Percentiles rank a stretch among this genome's conserved stretches.
Conservation (phyloP, 768 basidiomycete species). For the Porpolomopsis calyptriformis region DNA sequence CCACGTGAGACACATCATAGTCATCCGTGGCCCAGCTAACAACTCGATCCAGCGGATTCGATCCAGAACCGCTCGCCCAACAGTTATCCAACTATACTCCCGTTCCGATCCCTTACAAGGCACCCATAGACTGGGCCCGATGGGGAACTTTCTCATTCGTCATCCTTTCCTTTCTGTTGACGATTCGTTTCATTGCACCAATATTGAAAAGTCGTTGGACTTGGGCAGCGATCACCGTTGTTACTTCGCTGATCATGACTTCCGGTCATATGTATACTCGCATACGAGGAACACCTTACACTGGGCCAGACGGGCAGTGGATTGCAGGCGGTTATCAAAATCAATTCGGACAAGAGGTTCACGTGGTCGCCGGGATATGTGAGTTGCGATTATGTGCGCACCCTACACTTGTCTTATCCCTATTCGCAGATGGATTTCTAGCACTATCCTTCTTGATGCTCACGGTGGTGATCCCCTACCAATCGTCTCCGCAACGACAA, state of each 20-base stretch:
- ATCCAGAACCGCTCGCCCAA: conserved; percentile 63
- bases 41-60: conserved; percentile 57
- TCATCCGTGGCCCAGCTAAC: background rate
- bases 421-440: conserved; percentile 64
- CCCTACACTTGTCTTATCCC: conserved; percentile 4
- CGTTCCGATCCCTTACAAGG: conserved; percentile 67
- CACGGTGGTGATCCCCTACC: conserved; percentile 69
- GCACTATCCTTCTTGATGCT: conserved; percentile 72
- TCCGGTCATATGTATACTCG: conserved; percentile 95
- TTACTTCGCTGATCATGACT: conserved; percentile 72
- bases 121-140: conserved; percentile 66
- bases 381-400: conserved; percentile 23
- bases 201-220: conserved; percentile 64
- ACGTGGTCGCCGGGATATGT: conserved; percentile 82
- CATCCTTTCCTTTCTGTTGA: conserved; percentile 35
- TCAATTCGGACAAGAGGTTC: conserved; percentile 88
- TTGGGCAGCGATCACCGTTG: conserved; percentile 55
- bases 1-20: conserved; percentile 36
- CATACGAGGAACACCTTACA: conserved; percentile 72
- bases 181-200: conserved; percentile 52
- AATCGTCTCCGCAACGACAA: conserved; percentile 63
- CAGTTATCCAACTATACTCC: conserved; percentile 69
- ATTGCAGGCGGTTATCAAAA: conserved; percentile 83
- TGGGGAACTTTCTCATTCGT: conserved; percentile 37
- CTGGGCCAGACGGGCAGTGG: conserved; percentile 57